These are phyloP conservation scores for Halophytophthora polymorphica DNA, from an alignment of 352 stramenopile species.

Conservation along the genomic window DNA sequence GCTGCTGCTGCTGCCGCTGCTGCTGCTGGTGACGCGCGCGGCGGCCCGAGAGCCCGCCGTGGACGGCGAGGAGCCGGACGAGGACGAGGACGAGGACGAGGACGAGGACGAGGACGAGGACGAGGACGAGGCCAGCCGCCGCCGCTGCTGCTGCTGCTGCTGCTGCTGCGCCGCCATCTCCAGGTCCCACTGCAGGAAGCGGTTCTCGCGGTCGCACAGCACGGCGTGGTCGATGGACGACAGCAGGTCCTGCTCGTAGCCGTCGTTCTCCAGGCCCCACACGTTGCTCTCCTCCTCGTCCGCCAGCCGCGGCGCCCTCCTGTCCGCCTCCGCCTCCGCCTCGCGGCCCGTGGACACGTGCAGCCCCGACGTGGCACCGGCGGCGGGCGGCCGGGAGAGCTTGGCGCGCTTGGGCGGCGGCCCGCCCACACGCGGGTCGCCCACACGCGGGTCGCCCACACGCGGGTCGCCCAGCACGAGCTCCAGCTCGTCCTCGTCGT, in stretches of 20 bases:
- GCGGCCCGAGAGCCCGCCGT: too few relatives aligned
- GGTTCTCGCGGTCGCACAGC: conserved; percentile 78
- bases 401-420: conserved; percentile 32
- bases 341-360: conserved; percentile 17
- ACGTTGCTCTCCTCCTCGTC: conserved; percentile 60
- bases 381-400: conserved; percentile 13
- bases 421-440: conserved; percentile 8
- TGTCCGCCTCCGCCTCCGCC: conserved; percentile 26
- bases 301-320: conserved; percentile 22
- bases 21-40: too few relatives aligned
- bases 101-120: too few relatives aligned
- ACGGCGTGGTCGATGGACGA: conserved; percentile 77
- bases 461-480: conserved; percentile 13
- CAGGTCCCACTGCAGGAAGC: conserved; percentile 73
- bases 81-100: too few relatives aligned
- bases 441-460: conserved; percentile 4
- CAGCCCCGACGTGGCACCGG: conserved; percentile 10
- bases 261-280: conserved; percentile 72
- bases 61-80: too few relatives aligned
- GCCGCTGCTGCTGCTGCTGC: conserved; percentile 28
- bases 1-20: background rate
- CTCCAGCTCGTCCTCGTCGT: conserved; percentile 24
- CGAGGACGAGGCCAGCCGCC: conserved; percentile 18
- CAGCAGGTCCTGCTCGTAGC: conserved; percentile 67
- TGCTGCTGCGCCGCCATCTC: conserved; percentile 48